These are phyloP conservation scores for Heliocybe sulcata DNA, from an alignment of 1,284 basidiomycete genomes.

Conservation along the genomic window DNA sequence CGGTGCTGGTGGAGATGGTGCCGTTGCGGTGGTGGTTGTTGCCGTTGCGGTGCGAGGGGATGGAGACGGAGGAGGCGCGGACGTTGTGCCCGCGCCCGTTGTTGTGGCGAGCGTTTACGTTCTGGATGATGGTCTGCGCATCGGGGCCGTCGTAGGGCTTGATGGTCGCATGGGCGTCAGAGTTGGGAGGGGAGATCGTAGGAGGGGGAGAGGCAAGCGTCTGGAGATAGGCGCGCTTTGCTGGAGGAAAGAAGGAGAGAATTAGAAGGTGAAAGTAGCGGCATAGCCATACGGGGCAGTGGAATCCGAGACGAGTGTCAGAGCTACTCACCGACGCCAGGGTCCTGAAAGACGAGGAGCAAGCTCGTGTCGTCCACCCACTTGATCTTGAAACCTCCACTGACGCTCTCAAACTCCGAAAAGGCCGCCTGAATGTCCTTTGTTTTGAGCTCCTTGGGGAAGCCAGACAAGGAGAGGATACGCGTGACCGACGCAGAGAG, in stretches of 20 bases:
- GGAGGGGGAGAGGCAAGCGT: conserved; percentile 79
- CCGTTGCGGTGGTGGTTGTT: conserved; percentile 24
- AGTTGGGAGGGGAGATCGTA: conserved; percentile 54
- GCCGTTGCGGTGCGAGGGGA: conserved; percentile 43
- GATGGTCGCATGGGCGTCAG: conserved; percentile 50
- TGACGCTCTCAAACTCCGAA: conserved; percentile 80
- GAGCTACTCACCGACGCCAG: conserved; percentile 62
- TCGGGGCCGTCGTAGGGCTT: conserved; percentile 93
- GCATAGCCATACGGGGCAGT: neutral
- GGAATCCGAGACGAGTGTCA: neutral
- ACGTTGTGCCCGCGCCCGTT: conserved; percentile 59
- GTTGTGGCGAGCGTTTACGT: conserved; percentile 69
- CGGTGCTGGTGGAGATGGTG: conserved; percentile 45
- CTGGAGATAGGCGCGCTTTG: conserved; percentile 91
- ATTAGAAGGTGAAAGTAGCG: conserved; percentile 7
- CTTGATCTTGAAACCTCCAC: conserved; percentile 96
- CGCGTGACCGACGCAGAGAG: conserved; percentile 94
- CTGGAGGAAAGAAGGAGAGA: conserved; percentile 26
- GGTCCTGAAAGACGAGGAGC: conserved; percentile 89
- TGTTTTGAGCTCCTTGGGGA: conserved; percentile 94
- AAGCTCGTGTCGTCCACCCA: conserved; percentile 98
- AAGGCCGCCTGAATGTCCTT: conserved; percentile 93
- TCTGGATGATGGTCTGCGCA: conserved; percentile 84
- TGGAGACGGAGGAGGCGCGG: conserved; percentile 63
- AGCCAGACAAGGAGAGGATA: conserved; percentile 88